Percentiles rank a stretch among this genome's conserved stretches.
Conservation (phyloP, 139 green algal genomes). For the Chara braunii region DNA sequence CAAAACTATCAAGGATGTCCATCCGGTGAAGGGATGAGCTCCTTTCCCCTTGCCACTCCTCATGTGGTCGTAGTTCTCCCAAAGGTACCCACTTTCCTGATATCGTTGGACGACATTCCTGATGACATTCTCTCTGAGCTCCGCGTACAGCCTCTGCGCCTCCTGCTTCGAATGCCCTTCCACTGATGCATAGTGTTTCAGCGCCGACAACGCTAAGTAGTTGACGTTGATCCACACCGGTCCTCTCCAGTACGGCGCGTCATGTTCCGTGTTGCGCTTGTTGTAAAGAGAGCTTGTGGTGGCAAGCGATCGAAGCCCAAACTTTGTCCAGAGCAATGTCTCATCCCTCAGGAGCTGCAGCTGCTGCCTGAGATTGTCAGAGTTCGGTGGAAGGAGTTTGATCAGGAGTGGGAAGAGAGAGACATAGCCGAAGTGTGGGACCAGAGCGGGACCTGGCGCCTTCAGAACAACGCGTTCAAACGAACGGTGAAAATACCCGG, state of each 20-base stretch:
- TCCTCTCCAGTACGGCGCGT: constrained; percentile 86
- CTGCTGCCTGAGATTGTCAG: constrained; percentile 10
- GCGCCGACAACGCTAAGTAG: constrained; percentile 68
- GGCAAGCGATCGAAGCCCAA: constrained; percentile 63
- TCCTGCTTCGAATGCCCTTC: constrained; percentile 27
- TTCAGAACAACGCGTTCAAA: too few relatives aligned
- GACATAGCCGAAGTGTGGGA: constrained; percentile 82
- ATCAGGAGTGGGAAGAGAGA: constrained; percentile 86
- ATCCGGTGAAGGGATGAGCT: constrained; percentile 86
- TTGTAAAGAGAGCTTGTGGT: constrained; percentile 56
- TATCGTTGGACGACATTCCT: constrained; percentile 68
- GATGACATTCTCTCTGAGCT: constrained; percentile 58
- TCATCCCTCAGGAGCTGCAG: constrained; percentile 49
- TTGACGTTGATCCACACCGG: constrained; percentile 94
- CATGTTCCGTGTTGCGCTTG: constrained; percentile 78
- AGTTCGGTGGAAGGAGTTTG: background rate
- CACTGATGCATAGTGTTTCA: constrained; percentile 46
- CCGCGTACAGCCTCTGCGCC: background rate
- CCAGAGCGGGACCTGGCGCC: constrained; percentile 43
- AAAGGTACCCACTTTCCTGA: constrained; percentile 64
- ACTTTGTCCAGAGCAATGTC: constrained; percentile 62
- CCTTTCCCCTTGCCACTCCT: constrained; percentile 60
- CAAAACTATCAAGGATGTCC: constrained; percentile 78
- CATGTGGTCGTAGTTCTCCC: constrained; percentile 76
- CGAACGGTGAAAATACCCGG: too few relatives aligned